Conservation (phyloP, 225 moss, liverwort and hornwort genomes). For the Neckera pumila region DNA sequence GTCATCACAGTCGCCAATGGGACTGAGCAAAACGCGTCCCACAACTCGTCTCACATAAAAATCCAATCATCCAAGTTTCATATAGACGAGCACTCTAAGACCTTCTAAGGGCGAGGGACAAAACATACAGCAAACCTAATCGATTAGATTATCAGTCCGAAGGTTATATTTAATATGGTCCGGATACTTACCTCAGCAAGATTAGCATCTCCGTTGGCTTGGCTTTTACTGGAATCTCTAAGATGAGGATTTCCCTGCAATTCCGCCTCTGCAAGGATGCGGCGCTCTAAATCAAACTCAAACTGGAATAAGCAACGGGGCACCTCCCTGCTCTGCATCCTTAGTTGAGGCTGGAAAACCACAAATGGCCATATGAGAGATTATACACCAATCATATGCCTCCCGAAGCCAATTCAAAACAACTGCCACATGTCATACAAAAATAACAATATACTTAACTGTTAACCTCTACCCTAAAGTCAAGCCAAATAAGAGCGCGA, state of each 20-base stretch:
- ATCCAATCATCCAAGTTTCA: neutral
- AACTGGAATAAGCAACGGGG: conserved; percentile 86
- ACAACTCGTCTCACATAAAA: neutral
- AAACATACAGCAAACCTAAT: neutral
- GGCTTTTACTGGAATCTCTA: conserved; percentile 7
- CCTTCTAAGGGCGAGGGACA: neutral
- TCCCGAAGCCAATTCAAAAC: neutral
- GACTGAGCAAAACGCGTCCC: conserved; percentile 3
- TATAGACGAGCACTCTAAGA: neutral
- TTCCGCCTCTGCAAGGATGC: conserved; percentile 79
- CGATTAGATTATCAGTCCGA: neutral
- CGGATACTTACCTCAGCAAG: conserved; percentile 44
- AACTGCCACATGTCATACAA: neutral
- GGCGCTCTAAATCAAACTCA: conserved; percentile 91
- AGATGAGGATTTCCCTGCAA: conserved; percentile 46
- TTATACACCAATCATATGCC: neutral
- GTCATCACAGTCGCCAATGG: conserved; percentile 22
- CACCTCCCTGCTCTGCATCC: conserved; percentile 69
- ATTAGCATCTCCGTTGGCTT: conserved; percentile 47
- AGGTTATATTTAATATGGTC: neutral
- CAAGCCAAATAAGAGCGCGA: neutral
- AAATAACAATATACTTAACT: neutral
- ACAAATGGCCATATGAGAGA: neutral
- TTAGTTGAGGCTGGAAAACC: conserved; percentile 53
- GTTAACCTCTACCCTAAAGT: neutral